Base-by-base conservation (phyloP, 169 alveolate species). In the Plasmodium chabaudi region DNA sequence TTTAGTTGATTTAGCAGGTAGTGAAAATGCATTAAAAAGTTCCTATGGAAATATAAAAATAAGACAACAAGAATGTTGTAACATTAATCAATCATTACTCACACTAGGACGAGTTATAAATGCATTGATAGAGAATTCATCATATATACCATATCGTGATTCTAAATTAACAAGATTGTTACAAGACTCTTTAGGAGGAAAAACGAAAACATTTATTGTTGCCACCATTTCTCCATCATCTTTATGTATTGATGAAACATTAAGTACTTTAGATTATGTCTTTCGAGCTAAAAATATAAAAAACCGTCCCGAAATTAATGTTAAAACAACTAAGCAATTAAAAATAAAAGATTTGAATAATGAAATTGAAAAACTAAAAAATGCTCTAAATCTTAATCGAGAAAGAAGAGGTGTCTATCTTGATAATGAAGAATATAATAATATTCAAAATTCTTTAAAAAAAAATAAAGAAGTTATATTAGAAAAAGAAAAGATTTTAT, bases 1-100 rank as follows among this genome's bases (percentile, higher is more conserved):
- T 89, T 74, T 98, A 90, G 99, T 98, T 2, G 99, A 98, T 94
- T 93, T 98, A 47, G 99, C 99, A 4, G 99, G 99, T 13, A 95
- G 98, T 84, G 99, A 98, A 84, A 93, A 98, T 17, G 91, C 93
- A 27, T 90, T 79, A 72, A 94, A 94, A 61, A 95, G 97, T 42
- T 97, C 97, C 42, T 95, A 98, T 44, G 94, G 96, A 10, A 96
- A 97, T 13, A 93, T 95, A 6, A 97, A 97, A 21, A 95, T 95
- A 17, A 75, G 98, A 71, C 90, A 95, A 27, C 96, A 96, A 87
- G 99, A 98, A 89, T 97, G 98, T 17, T 96, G 96, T 13, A 97
- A 94, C 73, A 98, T 98, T 61, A 98, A 98, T 75, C 93, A 96
- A 53, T 94, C 98, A 0, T 90, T 97, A 23, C 70, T 96, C 10